Percentiles rank a stretch among this genome's conserved stretches.
phyloP scores from a whole-genome alignment of 306 rosid species.

The Prinsepia uniflora region DNA sequence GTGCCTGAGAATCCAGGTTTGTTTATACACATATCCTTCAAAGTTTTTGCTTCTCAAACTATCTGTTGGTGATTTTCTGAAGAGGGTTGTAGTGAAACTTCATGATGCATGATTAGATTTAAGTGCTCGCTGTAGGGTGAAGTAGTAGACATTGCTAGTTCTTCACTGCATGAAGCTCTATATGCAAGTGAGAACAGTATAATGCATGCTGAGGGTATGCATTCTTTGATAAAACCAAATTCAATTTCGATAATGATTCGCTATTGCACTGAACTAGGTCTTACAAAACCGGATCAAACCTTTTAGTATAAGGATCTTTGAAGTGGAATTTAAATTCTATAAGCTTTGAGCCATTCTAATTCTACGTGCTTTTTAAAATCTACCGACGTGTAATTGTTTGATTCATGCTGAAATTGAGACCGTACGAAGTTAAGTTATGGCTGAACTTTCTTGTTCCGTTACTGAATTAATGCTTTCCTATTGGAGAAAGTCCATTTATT shows the following conservation, averaged over 20 bases:
- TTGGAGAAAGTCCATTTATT: neutral
- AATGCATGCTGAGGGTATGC: neutral
- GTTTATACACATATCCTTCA: neutral
- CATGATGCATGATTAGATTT: neutral
- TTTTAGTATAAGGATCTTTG: neutral
- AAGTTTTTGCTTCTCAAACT: neutral
- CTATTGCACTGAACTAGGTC: neutral
- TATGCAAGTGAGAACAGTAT: neutral
- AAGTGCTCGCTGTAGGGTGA: too few species aligned
- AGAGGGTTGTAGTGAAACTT: neutral
- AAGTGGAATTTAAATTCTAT: neutral
- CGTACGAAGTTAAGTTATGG: neutral
- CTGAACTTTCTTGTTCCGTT: neutral
- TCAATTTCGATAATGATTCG: neutral
- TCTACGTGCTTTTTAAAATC: too few species aligned
- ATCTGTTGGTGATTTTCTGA: neutral
- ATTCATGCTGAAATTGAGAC: neutral
- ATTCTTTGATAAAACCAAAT: neutral
- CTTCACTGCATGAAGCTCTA: neutral
- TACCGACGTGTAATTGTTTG: neutral
- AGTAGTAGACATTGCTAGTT: neutral
- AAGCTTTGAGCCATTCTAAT: neutral
- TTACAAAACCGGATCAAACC: neutral
- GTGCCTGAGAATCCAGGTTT: conserved; percentile 63
- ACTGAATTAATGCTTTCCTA: neutral